phyloP scores from a whole-genome alignment of 306 rosid genomes.

The Vigna radiata region DNA sequence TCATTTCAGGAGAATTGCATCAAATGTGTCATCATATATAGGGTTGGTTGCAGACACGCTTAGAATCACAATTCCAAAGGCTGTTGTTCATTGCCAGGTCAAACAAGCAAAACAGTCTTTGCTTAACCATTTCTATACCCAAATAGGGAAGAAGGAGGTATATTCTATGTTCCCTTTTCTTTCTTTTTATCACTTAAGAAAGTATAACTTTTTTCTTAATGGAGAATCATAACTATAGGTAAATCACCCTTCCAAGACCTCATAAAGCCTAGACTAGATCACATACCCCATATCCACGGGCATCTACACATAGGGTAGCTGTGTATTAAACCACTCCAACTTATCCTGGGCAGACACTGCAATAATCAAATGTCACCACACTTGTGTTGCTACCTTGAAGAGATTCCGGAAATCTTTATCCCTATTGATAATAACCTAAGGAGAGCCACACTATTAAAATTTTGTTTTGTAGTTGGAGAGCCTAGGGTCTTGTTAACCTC shows the following conservation, averaged over 20 bases:
- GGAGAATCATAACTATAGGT: not conserved
- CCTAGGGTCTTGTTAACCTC: not conserved
- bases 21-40: slow-evolving; percentile 86
- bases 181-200: not conserved
- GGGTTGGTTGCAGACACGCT: slow-evolving; percentile 91
- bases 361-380: not conserved
- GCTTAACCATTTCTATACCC: slow-evolving; percentile 82
- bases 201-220: not conserved
- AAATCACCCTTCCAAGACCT: not conserved
- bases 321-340: not conserved
- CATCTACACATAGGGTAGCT: not conserved
- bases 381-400: not conserved
- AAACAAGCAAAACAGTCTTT: slow-evolving; percentile 82
- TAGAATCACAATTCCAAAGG: slow-evolving; percentile 54
- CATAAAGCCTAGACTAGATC: too few relatives aligned
- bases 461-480: not conserved
- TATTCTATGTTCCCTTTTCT: slow-evolving; percentile 12
- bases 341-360: not conserved
- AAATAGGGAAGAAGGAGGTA: slow-evolving; percentile 94
- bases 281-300: not conserved
- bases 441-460: not conserved
- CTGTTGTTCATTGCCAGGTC: slow-evolving; percentile 61
- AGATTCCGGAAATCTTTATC: not conserved
- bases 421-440: not conserved
- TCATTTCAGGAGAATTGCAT: slow-evolving; percentile 81